phyloP scores from a whole-genome alignment of 306 rosid species.

The Cucumis hystrix region DNA sequence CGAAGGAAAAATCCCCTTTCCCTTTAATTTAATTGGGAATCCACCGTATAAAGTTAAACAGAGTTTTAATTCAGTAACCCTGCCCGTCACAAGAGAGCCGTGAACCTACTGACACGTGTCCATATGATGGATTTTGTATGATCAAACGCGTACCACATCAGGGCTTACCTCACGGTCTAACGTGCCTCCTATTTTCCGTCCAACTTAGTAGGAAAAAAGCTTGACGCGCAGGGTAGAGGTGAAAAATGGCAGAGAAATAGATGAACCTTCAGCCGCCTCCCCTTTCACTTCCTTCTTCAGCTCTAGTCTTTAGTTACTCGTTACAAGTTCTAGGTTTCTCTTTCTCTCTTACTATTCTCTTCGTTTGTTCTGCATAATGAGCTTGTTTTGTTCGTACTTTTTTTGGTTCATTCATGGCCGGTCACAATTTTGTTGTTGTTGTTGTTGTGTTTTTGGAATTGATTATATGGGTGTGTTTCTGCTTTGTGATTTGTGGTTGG shows the following conservation, averaged over 20 bases:
- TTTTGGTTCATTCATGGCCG: not conserved
- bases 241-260: not conserved
- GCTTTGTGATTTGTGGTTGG: not conserved
- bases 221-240: not conserved
- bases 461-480: not conserved
- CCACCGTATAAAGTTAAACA: not conserved
- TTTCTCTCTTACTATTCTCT: not conserved
- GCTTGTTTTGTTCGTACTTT: not conserved
- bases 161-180: conserved; percentile 1
- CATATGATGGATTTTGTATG: not conserved
- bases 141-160: not conserved
- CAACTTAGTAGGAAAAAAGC: conserved; percentile 2
- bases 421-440: not conserved
- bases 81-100: not conserved
- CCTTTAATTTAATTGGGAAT: not conserved
- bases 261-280: not conserved
- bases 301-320: not conserved
- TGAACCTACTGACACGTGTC: not conserved
- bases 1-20: not conserved
- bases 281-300: not conserved
- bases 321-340: not conserved
- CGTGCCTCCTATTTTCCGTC: not conserved
- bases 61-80: not conserved
- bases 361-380: not conserved
- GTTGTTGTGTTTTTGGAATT: not conserved